Conservation (phyloP, 2,329 filamentous ascomycete species). For the Penicillium sp. region DNA sequence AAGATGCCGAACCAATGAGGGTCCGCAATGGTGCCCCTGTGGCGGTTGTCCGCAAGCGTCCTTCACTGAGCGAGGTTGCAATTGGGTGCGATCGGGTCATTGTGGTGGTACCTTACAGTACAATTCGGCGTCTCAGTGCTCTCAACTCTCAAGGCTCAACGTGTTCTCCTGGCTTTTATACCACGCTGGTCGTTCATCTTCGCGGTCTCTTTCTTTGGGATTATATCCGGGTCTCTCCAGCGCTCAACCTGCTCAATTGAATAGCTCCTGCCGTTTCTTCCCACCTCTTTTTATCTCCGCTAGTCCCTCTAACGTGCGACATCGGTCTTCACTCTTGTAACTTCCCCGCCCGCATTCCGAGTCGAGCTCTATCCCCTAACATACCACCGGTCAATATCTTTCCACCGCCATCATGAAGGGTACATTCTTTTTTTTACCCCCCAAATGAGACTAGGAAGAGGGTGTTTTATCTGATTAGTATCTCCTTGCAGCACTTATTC, state of each 20-base stretch:
- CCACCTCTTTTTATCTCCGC: not conserved
- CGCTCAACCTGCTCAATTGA: conserved; percentile 8
- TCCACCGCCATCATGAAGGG: conserved; percentile 25
- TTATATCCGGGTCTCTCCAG: conserved; percentile 1
- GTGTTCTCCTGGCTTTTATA: conserved; percentile 34
- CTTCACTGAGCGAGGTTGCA: conserved; percentile 8
- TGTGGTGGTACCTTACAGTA: conserved; percentile 16
- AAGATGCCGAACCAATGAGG: conserved; percentile 14
- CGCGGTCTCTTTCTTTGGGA: not conserved
- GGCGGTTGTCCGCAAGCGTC: conserved; percentile 21
- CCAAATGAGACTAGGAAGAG: not conserved
- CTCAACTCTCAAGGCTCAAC: conserved; percentile 24
- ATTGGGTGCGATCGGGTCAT: not conserved
- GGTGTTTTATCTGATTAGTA: conserved; percentile 17
- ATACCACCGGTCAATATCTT: conserved; percentile 10
- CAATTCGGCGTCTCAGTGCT: conserved; percentile 28
- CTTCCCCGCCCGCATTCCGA: conserved; percentile 12
- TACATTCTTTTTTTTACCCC: conserved; percentile 4
- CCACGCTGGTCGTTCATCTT: conserved; percentile 17
- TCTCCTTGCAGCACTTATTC: conserved; percentile 77
- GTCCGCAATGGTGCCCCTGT: conserved; percentile 9
- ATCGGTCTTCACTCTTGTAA: not conserved
- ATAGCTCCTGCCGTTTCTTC: conserved; percentile 4
- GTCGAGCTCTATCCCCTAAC: conserved; percentile 17
- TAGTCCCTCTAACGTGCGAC: not conserved